Evolutionary conservation across 129 eudicot genomes (phyloP).

Genomic region (Tagetes erecta): DNA sequence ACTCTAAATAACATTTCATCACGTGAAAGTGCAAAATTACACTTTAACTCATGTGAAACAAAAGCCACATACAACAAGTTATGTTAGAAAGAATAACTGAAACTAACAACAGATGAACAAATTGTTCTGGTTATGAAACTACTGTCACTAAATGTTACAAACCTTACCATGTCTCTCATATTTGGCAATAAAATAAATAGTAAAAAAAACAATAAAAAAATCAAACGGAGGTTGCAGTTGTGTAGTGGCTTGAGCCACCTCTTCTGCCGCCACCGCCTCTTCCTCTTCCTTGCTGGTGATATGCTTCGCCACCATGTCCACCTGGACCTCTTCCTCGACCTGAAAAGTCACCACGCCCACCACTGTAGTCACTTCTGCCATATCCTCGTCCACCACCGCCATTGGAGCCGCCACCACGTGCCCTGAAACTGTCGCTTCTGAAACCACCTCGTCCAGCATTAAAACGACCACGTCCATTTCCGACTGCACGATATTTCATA

Average conservation of each 20-base stretch:
- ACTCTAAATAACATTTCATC: constrained; percentile 10
- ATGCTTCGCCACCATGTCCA: constrained; percentile 53
- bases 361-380: constrained; percentile 64
- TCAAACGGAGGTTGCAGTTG: constrained; percentile 23
- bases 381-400: constrained; percentile 63
- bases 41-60: constrained; percentile 23
- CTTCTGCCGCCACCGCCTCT: constrained; percentile 58
- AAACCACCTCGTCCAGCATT: constrained; percentile 56
- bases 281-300: constrained; percentile 55
- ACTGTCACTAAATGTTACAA: constrained; percentile 25
- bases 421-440: constrained; percentile 61
- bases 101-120: constrained; percentile 35
- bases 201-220: neutral
- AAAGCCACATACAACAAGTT: constrained; percentile 32
- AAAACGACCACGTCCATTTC: constrained; percentile 50
- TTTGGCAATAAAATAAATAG: too few relatives aligned
- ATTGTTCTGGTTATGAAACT: constrained; percentile 28
- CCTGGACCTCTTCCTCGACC: constrained; percentile 56
- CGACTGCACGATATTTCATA: constrained; percentile 40
- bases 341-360: constrained; percentile 55
- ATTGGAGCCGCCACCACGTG: constrained; percentile 63
- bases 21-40: constrained; percentile 31
- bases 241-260: constrained; percentile 40
- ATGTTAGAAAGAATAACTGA: constrained; percentile 51
- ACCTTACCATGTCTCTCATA: constrained; percentile 1